Base-by-base conservation (phyloP, 176 grass and related monocot species). In the Triticum dicoccoides region DNA sequence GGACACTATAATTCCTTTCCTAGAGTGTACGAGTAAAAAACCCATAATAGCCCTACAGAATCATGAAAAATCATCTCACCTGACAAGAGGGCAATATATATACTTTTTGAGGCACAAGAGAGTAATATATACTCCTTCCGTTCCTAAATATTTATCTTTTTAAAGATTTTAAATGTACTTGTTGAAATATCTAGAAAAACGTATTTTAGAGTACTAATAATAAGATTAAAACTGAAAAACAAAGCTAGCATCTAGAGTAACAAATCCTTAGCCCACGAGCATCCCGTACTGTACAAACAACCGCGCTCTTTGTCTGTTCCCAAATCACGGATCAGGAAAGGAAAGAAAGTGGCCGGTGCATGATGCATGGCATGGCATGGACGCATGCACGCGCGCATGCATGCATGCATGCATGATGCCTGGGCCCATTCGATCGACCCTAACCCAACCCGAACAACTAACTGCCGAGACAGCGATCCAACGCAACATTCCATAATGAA, bases 281-380 rank as follows among this genome's bases (percentile, higher is more conserved):
- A 75, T 75, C 23, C 69, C 64, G 9, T 49, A 75, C 45, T 52
- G 44, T 79, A 9, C 56, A 39, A 35, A 51, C 25, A 24, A 11
- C 58, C 25, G 83, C 72, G 17, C 58, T 14, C 30, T 41, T 73
- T 87, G 71, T 68, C 72, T 37, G 18, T 83, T 83, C 37, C 64
- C 62, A 1, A 30, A 17, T 84, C 88, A 89, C 88, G 83, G 88
- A 82, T 62, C 62, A 62, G 0, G 72, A 6, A 73, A 27, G 27
- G 66, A 58, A 20, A 21, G 58, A 41, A 61, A 30, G 37, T n/a
- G 27, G 20, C 6, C 41, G 32, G 69, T 59, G 77, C 87, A 45
- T 73, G 56, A 63, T 86, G 78, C 69, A 83, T 83, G 12, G 12
- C 42, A 12, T 9, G 35, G n/a, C 21, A 24, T 11, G 35, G 27